Evolutionary conservation across 164 flowering plant species (phyloP), one percentile per base, ranked within the genome.

Genomic region (Echeveria elegans): DNA sequence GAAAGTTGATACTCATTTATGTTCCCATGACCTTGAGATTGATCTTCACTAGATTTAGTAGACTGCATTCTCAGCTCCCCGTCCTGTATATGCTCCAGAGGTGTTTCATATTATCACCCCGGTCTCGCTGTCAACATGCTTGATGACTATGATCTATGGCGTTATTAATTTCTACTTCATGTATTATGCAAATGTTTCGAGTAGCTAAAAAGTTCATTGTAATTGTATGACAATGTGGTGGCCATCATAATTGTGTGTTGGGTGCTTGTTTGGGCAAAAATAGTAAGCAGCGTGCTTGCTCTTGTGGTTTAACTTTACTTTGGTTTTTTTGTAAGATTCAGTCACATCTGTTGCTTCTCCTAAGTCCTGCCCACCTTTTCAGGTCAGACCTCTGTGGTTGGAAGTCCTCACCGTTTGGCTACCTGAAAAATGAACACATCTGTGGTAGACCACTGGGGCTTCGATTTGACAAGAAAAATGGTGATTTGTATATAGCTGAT

Each of bases 391-490:
- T 84, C 29, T 94, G 98, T 77, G 73, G 76, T 62, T 80, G 88
- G 34, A 83, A 94, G 68, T 92, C 96, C 48, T 81, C 93, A 7
- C 79, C 84, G 32, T 16, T 80, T 56, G 71, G 78, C 68, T 89
- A 94, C 77, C 59, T 86, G 78, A 82, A 82, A 83, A 83, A 87
- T 66, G 99, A 94, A 78, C 99, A 94, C 66, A 82, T 91, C 41
- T 94, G 99, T 68, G 99, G 99, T 26, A 81, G 99, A 67, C 96
- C 99, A 36, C 72, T 94, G 76, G 99, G 97, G 41, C 86, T 94
- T 16, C 83, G 96, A 14, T 94, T 94, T 66, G 77, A 89, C 73
- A 89, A 91, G 85, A 88, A 79, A 77, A 91, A 88, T 23, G 92
- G 96, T 67, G 96, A 91, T 69, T 58, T 94, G 47, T 94, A 87